Evolutionary conservation across 768 basidiomycete species (phyloP), one percentile per base, ranked within the genome.

Genomic region (Leucocoprinus sp.): DNA sequence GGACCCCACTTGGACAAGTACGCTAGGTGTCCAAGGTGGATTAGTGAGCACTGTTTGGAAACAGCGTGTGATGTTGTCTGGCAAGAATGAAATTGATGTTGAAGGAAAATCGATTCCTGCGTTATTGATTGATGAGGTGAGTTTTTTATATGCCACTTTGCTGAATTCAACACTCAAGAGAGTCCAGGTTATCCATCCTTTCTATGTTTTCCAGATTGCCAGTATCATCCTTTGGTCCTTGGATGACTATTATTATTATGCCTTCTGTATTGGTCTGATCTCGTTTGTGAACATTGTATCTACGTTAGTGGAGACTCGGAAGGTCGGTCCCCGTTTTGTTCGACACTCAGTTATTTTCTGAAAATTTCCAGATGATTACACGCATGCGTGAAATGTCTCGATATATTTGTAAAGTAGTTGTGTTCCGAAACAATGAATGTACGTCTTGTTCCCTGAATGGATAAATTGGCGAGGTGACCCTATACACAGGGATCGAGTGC

Each of bases 171-270:
- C 26, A 42, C 29, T 50, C 26, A 28, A 45, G 37, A 33, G 36
- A 35, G 22, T 36, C 4, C 36, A 70, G 91, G 79, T 96, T 36
- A 84, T 98, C 29, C 95, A 98, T 59, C 96, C 96, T 0, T 98
- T 98, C 64, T 98, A 97, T 59, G 84, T 99, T 44, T 99, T 99
- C 59, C 96, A 99, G 72, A 82, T 97, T 53, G 91, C 91, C 40
- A 96, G 92, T 53, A 86, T 98, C 54, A 68, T 88, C 29, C 67
- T 99, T 5, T 99, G 96, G 96, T 85, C 87, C 1, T 56, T 98
- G 42, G 96, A 99, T 53, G 77, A 97, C 60, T 99, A 98, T 58
- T 92, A 84, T 54, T 97, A 97, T 57, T 98, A 98, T 61, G 95
- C 93, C 8, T 95, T 93, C 54, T 96, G 93, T 55, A 99, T 98